A percentile compares a stretch with the other conserved stretches of the same genome.
phyloP scores from a whole-genome alignment of 305 asterid genomes.

The Ruellia speciosa region DNA sequence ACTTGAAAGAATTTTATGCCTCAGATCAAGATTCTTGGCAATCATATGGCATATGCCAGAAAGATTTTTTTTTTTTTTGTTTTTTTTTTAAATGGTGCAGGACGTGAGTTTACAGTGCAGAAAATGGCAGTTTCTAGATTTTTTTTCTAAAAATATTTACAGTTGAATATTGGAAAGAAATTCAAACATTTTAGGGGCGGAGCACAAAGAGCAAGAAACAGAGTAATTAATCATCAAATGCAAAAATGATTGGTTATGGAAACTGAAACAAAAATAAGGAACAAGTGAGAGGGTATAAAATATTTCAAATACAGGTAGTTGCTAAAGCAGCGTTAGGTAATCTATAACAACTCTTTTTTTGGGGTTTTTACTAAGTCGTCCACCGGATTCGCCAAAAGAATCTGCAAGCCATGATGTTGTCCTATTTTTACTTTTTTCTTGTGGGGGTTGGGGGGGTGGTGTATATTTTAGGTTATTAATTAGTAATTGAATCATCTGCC shows the following conservation, averaged over 20 bases:
- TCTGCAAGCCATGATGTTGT: slow-evolving; percentile 15
- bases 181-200: too few species aligned
- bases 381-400: slow-evolving; percentile 1
- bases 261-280: not conserved
- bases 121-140: too few species aligned
- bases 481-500: slow-evolving; percentile 15
- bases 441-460: not conserved
- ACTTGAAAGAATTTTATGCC: not conserved
- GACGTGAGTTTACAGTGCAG: too few species aligned
- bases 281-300: not conserved
- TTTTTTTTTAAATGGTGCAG: too few species aligned
- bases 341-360: not conserved
- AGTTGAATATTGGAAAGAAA: too few species aligned
- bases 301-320: not conserved
- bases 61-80: too few species aligned
- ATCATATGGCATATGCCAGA: not conserved
- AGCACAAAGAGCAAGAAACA: not conserved
- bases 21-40: not conserved
- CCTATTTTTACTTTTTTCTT: not conserved
- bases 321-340: not conserved
- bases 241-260: not conserved
- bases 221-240: not conserved
- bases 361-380: not conserved
- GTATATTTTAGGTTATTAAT: not conserved
- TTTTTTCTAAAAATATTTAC: too few species aligned